Base-by-base conservation (phyloP, 495 filamentous ascomycete genomes). In the Alectoria sarmentosa region DNA sequence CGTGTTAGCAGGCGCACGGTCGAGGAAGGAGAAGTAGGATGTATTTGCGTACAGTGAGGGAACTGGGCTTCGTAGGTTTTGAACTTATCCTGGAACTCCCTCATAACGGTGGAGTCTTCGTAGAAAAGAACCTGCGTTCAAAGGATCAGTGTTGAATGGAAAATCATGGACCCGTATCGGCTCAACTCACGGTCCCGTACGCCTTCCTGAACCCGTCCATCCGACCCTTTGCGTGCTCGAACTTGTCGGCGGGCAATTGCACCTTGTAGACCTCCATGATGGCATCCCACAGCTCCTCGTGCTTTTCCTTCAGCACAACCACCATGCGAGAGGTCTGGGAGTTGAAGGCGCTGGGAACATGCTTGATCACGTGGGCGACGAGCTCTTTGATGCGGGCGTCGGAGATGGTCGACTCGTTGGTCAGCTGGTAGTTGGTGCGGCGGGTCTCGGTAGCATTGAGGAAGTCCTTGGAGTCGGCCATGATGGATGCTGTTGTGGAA, bases 341-440 rank as follows among this genome's bases (percentile, higher is more conserved):
- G 72, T 84, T 83, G 75, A 83, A 84, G 10, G 82, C 72, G 65
- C 76, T 80, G 64, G 82, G 82, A 30, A 78, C 72, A 61, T 79
- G 73, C 57, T 77, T 71, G 64, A 84, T 74, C 60, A 79, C 77
- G 14, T 76, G 65, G 54, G 77, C 72, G 67, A 83, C 77, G 55
- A 84, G 73, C 59, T 80, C 75, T 62, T 80, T 75, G 70, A 84
- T 76, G 66, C 77, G 75, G 63, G 70, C 67, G 69, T 84, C 81
- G 9, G 79, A 65, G 56, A 83, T 75, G 32, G 78, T 73, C 64
- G 76, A 77, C 49, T 73, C 75, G 61, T 75, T 73, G 65, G 73
- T 75, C 37, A 84, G 75, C 42, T 74, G 65, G 70, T 83, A 82
- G 70, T 80, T 76, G 49, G 75, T 79, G 70, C 81, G 82, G 49